Evolutionary conservation across 1,284 basidiomycete species (phyloP), one percentile per base, ranked within the genome.

Genomic region (Cutaneotrichosporon mucoides): DNA sequence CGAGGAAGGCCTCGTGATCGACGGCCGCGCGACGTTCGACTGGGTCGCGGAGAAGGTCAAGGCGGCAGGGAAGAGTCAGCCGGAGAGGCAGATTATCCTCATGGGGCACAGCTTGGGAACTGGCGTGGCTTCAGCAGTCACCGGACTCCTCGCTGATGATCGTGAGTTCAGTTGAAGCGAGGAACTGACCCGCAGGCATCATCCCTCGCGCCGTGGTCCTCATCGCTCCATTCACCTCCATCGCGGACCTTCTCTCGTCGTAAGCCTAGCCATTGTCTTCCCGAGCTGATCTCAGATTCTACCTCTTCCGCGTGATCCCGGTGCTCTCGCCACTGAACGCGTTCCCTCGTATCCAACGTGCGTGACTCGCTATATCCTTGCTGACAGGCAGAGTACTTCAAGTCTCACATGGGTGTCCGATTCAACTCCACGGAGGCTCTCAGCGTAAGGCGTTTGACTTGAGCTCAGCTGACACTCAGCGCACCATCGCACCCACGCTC

Each of bases 91-190:
- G 36, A 70, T 81, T 43, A 73, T 80, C 9, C 58, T 82, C 13
- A 70, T 73, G 0, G 92, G 92, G 1, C 92, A 95, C 73, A 91
- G 89, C 71, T 81, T 95, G 3, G 92, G 92, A 8, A 91, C 91
- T 5, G 92, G 90, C 0, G 88, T 93, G 0, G 88, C 88, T 9
- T 82, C 85, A 7, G 70, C 66, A 11, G 60, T 78, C 13, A 66
- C 70, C 0, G 73, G 67, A 15, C 42, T 63, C 51, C 63, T 78
- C 10, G 73, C 73, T 1, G 57, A 58, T 16, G 65, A 71, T 56
- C 69, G 76, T 76, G 47, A 47, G 73, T 33, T 65, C 16, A n/a
- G n/a, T 37, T n/a, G 4, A 1, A 6, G 4, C 33, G 34, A 24
- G 33, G 6, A 15, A 49, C 50, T 60, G 44, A 46, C 34, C 38